Conservation (phyloP, 148 eudicot species). For the Silene conica region DNA sequence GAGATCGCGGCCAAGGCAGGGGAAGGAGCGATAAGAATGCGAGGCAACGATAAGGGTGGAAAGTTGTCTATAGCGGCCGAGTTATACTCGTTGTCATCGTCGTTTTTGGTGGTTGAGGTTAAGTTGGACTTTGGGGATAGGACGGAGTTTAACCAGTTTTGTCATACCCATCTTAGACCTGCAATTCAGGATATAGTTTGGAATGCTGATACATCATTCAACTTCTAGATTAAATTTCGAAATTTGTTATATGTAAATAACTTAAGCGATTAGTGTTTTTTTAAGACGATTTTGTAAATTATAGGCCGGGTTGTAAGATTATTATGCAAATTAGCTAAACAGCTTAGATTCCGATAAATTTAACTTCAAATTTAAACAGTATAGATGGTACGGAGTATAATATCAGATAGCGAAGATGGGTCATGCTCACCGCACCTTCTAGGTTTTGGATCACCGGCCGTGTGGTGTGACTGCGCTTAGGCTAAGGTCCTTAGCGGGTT, state of each 20-base stretch:
- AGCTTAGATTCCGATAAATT: no score
- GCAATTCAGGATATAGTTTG: conserved; percentile 56
- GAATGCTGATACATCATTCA: conserved; percentile 17
- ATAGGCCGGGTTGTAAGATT: not conserved
- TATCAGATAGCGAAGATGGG: no score
- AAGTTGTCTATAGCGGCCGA: conserved; percentile 46
- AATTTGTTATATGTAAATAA: not conserved
- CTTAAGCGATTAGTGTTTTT: not conserved
- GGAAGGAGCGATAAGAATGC: conserved; percentile 50
- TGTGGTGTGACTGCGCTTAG: no score
- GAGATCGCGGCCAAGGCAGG: conserved; percentile 39
- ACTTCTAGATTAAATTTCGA: no score
- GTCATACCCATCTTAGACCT: conserved; percentile 54
- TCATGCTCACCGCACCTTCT: no score
- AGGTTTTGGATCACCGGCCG: no score
- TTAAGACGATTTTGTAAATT: not conserved
- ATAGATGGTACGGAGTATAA: no score
- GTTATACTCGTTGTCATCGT: conserved; percentile 40
- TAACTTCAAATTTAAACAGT: no score
- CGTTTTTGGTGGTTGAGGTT: conserved; percentile 59
- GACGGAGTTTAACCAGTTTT: conserved; percentile 60
- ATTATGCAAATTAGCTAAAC: not conserved
- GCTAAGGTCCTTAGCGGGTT: no score
- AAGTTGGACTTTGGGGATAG: conserved; percentile 60
- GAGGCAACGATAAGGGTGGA: conserved; percentile 53